Evolutionary conservation across 2,329 filamentous ascomycete genomes (phyloP).

Genomic region (Pestalotiopsis sp.): DNA sequence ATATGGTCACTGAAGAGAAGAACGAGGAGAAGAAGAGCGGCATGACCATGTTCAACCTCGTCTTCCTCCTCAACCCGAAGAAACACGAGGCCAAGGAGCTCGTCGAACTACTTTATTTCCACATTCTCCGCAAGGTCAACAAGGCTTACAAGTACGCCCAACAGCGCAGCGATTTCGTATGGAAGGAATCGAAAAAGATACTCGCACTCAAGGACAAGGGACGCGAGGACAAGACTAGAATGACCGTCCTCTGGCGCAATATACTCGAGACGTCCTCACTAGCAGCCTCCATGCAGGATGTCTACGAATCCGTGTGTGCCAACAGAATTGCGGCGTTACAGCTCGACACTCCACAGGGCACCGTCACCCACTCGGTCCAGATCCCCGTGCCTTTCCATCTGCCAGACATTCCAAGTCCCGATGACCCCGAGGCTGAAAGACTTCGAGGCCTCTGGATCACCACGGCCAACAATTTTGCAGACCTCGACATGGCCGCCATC

Average conservation of each 20-base stretch:
- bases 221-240: conserved; percentile 59
- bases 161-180: conserved; percentile 85
- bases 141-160: conserved; percentile 93
- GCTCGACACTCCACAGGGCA: conserved; percentile 62
- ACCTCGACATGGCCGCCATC: conserved; percentile 57
- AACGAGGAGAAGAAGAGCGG: conserved; percentile 64
- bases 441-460: conserved; percentile 83
- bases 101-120: conserved; percentile 76
- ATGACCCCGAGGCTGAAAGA: conserved; percentile 66
- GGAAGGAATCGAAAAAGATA: conserved; percentile 85
- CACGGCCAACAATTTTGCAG: conserved; percentile 74
- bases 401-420: conserved; percentile 64
- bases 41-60: conserved; percentile 98
- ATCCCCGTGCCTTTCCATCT: conserved; percentile 69
- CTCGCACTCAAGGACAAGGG: conserved; percentile 79
- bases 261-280: conserved; percentile 74
- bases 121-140: conserved; percentile 89
- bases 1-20: conserved; percentile 58
- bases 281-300: conserved; percentile 77
- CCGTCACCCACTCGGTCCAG: conserved; percentile 62
- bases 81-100: conserved; percentile 74
- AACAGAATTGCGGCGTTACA: conserved; percentile 85
- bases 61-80: conserved; percentile 84
- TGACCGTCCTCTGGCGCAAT: conserved; percentile 68
- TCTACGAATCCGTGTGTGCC: conserved; percentile 78